Base-by-base conservation (phyloP, 768 basidiomycete species). In the Termitomyces bulborhizus region DNA sequence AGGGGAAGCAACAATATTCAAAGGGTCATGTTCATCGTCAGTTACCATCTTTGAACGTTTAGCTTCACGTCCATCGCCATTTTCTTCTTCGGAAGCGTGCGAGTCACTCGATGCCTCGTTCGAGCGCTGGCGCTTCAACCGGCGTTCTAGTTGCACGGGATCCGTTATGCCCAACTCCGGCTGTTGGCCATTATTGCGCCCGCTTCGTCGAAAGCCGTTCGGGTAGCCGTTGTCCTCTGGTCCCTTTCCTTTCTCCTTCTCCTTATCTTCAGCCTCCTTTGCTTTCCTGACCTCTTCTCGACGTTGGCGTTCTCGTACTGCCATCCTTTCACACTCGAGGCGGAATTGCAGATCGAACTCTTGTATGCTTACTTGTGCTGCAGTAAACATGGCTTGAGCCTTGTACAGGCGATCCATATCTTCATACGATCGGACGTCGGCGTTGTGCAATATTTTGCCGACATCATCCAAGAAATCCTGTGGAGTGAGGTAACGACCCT, bases 261-360 rank as follows among this genome's bases (percentile, higher is more conserved):
- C 72, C 60, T 69, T 69, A 36, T 70, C 72, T 69, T 39, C 54
- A 13, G 29, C 48, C 48, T 75, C 85, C 39, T 76, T 80, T 34
- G 75, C 73, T 63, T 83, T 80, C 66, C 75, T 76, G 50, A 76
- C 65, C 57, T 82, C 85, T 8, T 81, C 80, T 56, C 82, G 69
- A 61, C 89, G 76, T 70, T 84, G 81, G 56, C 83, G 72, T 66
- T 95, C 90, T 50, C 86, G 75, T 39, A 70, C 77, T 13, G 91
- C 88, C 90, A 95, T 94, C 59, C 90, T 78, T 66, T 89, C 86
- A 67, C 95, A 98, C 67, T 98, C 96, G 29, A 84, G 55, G 49
- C 76, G 74, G 67, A 97, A 88, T 51, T 81, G 77, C 0, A 80
- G 77, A 64, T 96, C 94, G 62, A 94, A 92, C 64, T 90, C 89